These are phyloP conservation scores for Elaeis guineensis DNA, from an alignment of 176 grass and related monocot species.

Conservation along the genomic window DNA sequence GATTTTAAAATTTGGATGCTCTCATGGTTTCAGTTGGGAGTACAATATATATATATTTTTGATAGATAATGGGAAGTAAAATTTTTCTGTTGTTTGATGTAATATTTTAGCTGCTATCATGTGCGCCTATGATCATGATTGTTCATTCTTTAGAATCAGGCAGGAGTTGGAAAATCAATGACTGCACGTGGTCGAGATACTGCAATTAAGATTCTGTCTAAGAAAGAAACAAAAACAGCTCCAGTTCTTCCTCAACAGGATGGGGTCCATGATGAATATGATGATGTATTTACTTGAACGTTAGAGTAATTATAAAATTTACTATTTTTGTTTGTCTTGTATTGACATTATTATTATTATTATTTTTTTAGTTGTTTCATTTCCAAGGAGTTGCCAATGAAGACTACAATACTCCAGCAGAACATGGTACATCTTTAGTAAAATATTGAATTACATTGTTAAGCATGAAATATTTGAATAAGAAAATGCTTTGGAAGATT, in stretches of 20 bases:
- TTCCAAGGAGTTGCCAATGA: conserved; percentile 23
- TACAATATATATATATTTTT: too few species aligned
- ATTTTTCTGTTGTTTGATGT: too few species aligned
- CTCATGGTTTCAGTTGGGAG: too few species aligned
- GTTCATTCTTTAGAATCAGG: conserved; percentile 2
- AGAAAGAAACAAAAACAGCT: conserved; percentile 19
- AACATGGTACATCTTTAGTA: conserved; percentile 29
- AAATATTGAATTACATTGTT: background rate
- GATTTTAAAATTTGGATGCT: too few species aligned
- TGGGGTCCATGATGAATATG: conserved; percentile 42
- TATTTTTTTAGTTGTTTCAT: conserved; percentile 25
- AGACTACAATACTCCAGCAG: conserved; percentile 44
- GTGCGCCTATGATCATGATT: background rate
- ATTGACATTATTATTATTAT: background rate
- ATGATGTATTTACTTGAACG: conserved; percentile 18
- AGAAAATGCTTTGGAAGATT: background rate
- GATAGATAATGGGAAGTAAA: too few species aligned
- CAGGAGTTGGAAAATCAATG: conserved; percentile 12
- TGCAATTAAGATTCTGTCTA: background rate
- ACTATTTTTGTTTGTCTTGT: conserved; percentile 10
- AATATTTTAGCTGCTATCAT: background rate
- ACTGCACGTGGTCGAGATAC: conserved; percentile 5
- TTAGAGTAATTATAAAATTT: background rate
- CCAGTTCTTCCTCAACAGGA: conserved; percentile 33
- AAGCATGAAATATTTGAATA: background rate